Evolutionary conservation across 1,284 basidiomycete species (phyloP), one percentile per base, ranked within the genome.

Genomic region (Grifola frondosa): DNA sequence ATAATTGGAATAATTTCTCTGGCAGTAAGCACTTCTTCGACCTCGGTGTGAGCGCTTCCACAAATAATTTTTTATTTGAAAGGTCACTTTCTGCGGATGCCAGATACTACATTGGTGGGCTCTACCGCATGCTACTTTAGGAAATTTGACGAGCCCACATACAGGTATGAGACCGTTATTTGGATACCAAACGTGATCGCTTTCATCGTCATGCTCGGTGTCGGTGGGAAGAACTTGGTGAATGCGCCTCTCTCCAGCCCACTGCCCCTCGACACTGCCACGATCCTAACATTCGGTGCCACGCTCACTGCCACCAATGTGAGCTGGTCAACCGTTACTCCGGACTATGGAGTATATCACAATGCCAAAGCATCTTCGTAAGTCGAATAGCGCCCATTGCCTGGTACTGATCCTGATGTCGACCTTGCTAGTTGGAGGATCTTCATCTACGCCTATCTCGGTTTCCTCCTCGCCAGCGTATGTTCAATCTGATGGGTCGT

Each of bases 1-100:
- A 83, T 93, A 43, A 85, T 91, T 21, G 71, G 78, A 2, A 47
- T 87, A 20, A 74, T 90, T 23, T 80, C 84, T 1, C 69, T 92
- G 19, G 68, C 74, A 23, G 77, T 88, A 31, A 17, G 56, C 39
- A 29, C 59, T 72, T 54, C 15, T 21, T 19, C 13, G 8, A 16
- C 3, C 4, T 20, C 10, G 25, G 16, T 17, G 15, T 33, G n/a
- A 11, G 36, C 16, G 11, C 42, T 8, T 30, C 15, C 40, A 4
- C 13, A 30, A 57, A 74, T 10, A 8, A 33, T 9, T 17, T 25
- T 10, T 3, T 20, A 15, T 13, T 11, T 4, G 4, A n/a, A 20
- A 62, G 60, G 58, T 64, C 24, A 73, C 74, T 1, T 78, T 80
- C 56, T 74, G 72, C 48, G 87, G 87, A 1, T 87, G 84, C 59